Percentiles rank a stretch among this genome's conserved stretches.
phyloP scores from a whole-genome alignment of 2,329 filamentous ascomycete genomes.

The Colletotrichum endophyticum region DNA sequence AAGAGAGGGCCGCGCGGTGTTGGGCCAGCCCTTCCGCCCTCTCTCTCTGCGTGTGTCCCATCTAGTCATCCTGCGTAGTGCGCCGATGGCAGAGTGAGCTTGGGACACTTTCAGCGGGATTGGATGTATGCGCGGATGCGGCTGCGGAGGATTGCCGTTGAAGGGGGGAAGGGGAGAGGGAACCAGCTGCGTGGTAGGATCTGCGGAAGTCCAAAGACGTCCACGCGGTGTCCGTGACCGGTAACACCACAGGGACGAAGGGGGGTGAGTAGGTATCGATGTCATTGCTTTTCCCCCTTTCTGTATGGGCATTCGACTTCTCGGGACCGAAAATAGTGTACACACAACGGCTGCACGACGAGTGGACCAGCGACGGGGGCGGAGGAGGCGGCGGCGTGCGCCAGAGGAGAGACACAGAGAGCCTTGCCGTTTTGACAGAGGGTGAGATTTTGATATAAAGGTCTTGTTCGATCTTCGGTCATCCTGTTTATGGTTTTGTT shows the following conservation, averaged over 20 bases:
- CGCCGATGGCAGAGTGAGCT: not conserved
- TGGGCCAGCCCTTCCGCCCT: not conserved
- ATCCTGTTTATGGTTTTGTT: not conserved
- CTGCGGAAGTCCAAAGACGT: not conserved
- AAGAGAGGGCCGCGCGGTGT: constrained; percentile 4
- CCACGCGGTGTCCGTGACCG: constrained; percentile 13
- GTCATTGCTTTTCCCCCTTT: constrained; percentile 7
- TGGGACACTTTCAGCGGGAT: not conserved
- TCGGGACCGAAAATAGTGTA: constrained; percentile 15
- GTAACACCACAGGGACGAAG: not conserved
- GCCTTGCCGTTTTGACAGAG: not conserved
- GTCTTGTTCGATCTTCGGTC: constrained; percentile 1
- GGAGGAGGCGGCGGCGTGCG: not conserved
- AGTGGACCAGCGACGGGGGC: not conserved
- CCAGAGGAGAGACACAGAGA: not conserved
- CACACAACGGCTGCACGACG: not conserved
- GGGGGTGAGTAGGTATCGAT: not conserved
- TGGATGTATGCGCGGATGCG: not conserved
- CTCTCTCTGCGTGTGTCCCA: not conserved
- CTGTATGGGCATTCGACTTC: not conserved
- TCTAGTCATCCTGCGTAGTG: not conserved
- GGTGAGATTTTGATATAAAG: constrained; percentile 4
- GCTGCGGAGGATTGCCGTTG: not conserved
- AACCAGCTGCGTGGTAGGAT: constrained; percentile 8
- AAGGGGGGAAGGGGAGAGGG: not conserved